Evolutionary conservation across 331 rosid genomes (phyloP).

Genomic region (Pyrus hybrid): DNA sequence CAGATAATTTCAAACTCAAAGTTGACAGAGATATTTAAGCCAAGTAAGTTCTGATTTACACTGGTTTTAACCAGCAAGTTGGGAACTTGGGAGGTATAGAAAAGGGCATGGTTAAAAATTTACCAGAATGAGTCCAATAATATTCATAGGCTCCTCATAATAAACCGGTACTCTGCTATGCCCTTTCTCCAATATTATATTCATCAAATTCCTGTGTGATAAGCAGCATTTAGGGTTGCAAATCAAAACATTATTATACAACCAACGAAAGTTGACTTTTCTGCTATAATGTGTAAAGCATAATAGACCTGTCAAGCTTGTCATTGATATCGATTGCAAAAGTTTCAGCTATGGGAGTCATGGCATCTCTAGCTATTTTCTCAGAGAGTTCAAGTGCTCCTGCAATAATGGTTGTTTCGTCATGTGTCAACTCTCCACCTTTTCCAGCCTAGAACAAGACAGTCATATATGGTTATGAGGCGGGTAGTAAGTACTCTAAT

Average conservation of each 20-base stretch:
- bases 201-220: conserved; percentile 61
- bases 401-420: conserved; percentile 91
- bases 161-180: conserved; percentile 97
- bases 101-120: background rate
- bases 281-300: background rate
- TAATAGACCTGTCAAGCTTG: conserved; percentile 63
- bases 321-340: conserved; percentile 73
- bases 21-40: background rate
- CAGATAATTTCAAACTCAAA: background rate
- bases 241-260: background rate
- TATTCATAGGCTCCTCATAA: conserved; percentile 76
- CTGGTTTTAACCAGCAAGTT: background rate
- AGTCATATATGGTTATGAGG: conserved; percentile 16
- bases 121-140: conserved; percentile 89
- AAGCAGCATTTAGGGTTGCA: conserved; percentile 12
- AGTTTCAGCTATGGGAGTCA: conserved; percentile 79
- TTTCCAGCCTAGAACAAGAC: conserved; percentile 77
- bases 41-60: background rate
- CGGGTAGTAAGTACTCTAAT: background rate
- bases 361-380: conserved; percentile 81
- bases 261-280: background rate
- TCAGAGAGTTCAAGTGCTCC: conserved; percentile 88
- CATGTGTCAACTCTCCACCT: conserved; percentile 95
- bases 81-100: background rate
- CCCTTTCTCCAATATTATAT: conserved; percentile 69